Evolutionary conservation across 2,329 filamentous ascomycete genomes (phyloP), one percentile per base, ranked within the genome.

Genomic region (Aspergillus sp.): DNA sequence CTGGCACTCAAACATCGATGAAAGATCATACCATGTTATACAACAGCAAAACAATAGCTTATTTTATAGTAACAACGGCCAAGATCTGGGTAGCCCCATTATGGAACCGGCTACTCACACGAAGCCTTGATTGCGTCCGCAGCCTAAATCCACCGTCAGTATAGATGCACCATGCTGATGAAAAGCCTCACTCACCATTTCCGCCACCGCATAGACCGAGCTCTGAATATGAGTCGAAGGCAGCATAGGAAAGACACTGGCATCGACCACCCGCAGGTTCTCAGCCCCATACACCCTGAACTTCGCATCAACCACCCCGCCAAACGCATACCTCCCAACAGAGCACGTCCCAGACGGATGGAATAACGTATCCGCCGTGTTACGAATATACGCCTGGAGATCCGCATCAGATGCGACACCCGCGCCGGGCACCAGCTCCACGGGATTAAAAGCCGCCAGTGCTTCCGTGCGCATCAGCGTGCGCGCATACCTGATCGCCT

Each of bases 151-250:
- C 10, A 30, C 26, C 26, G 26, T 30, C 26, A 30, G 26, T 30
- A 8, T 30, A 30, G 6, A 9, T 22, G 22, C 22, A 22, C 7
- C 22, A 7, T 30, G 26, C 26, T 8, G 10, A 8, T 30, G 10
- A 30, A 30, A 3, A 30, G 26, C 26, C 26, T 3, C 35, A n/a
- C 43, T 26, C 36, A 44, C 47, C 47, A 42, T 50, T 17, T 50
- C 47, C 4, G 43, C 51, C 42, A 50, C 47, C 16, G 51, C 47
- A 47, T 53, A 53, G 47, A 53, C 47, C 14, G 47, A 41, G 13
- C 26, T 47, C 36, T 46, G 41, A 6, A 50, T 47, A 50, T 50
- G 42, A 36, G 35, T 26, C 47, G 51, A 47, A 17, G 47, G 51
- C 26, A 50, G 13, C 47, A 50, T 19, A 1, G 47, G 47, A 24